Percentiles rank a stretch among this genome's conserved stretches.
These are phyloP conservation scores for Stephania cephalantha DNA, from an alignment of 164 flowering plant species.

Conservation along the genomic window DNA sequence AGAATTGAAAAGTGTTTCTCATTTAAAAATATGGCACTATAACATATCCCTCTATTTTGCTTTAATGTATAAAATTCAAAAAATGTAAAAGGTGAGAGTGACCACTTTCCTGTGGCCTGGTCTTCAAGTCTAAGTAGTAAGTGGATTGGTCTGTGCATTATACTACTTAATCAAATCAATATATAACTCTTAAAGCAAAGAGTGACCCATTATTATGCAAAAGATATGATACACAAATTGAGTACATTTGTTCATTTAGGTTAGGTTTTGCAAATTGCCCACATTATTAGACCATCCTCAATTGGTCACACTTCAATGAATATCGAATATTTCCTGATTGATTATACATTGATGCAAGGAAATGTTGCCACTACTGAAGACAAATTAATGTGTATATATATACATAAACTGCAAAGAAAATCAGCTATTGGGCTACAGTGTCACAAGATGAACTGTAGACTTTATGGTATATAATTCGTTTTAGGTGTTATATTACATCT, in stretches of 20 bases:
- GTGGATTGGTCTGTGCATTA: neutral
- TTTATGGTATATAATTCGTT: neutral
- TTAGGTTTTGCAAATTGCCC: no score
- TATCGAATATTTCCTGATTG: no score
- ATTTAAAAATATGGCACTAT: conserved; percentile 8
- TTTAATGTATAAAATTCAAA: conserved; percentile 32
- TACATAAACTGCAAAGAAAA: no score
- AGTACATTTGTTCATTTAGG: no score
- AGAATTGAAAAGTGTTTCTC: conserved; percentile 10
- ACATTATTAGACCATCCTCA: no score
- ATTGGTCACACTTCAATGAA: no score
- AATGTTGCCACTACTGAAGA: no score
- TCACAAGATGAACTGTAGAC: neutral
- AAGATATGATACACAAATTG: no score
- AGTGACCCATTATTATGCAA: no score
- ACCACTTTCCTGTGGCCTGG: conserved; percentile 52
- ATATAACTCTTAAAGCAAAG: neutral
- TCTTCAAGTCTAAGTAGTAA: conserved; percentile 40
- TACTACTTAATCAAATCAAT: neutral
- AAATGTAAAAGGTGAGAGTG: conserved; percentile 34
- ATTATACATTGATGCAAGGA: no score
- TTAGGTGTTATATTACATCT: neutral
- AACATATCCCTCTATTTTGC: conserved; percentile 10
- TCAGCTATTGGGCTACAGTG: no score
- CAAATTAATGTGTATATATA: no score